Evolutionary conservation across 495 filamentous ascomycete species (phyloP), one percentile per base, ranked within the genome.

Genomic region (Penicillium lividum): DNA sequence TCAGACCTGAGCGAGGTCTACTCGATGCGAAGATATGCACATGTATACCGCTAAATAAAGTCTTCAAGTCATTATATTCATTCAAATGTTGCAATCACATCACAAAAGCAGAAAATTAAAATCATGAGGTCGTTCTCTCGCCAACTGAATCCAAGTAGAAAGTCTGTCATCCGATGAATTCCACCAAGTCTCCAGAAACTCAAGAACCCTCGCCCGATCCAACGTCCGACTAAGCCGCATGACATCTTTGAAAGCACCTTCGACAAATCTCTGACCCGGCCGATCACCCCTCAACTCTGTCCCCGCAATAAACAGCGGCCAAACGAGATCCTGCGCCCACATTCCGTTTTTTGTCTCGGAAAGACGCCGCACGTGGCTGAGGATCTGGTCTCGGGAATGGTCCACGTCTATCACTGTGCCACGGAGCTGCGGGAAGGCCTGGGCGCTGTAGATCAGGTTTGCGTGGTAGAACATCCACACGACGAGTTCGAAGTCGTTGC

Each of bases 271-370:
- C 22, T 64, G 68, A 2, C 52, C 45, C 3, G 22, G 36, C 5
- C 30, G 51, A 16, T 48, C 25, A 3, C 47, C 63, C 25, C 58
- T 42, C n/a, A 62, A 56, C 56, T 66, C 65, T 3, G 68, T 64
- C n/a, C 68, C 68, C 0, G 63, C 60, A 22, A 67, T 59, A 30
- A 70, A 68, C 5, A 70, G 56, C 13, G 68, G 68, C 68, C 68
- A 70, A 16, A 68, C 63, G 7, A 70, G 56, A 51, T 70, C 59
- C 18, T 70, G 65, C 1, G 59, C 65, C 46, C 68, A 66, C 40
- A 53, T 56, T 15, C 54, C 45, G n/a, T 55, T 50, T 36, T 54
- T 31, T 27, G 51, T 64, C 45, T 55, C 61, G 3, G 62, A 58
- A 11, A 70, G 54, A 45, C 47, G 55, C 5, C 33, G 42, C n/a